Base-by-base conservation (phyloP, 1,284 basidiomycete species). In the Marasmius oreades region DNA sequence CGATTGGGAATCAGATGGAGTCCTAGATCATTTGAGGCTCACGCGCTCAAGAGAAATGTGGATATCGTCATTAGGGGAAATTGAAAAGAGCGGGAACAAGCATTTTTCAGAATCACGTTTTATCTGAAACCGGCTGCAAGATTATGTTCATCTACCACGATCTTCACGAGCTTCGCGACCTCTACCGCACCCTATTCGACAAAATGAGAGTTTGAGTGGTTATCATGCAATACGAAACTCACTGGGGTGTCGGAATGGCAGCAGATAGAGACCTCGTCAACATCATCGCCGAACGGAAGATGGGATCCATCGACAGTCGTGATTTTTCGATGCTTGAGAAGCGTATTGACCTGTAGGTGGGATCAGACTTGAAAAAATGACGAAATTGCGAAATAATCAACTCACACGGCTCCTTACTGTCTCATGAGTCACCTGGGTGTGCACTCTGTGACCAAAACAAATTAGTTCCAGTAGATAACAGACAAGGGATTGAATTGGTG, bases 231-330 rank as follows among this genome's bases (percentile, higher is more conserved):
- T 31, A 34, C 4, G 24, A 20, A 23, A 66, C 80, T 59, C 53
- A 84, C 84, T 3, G 84, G 84, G 0, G 84, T 85, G 58, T 86
- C 85, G 0, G 82, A 85, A 62, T 86, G 85, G 55, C 81, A 81
- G 54, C 85, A 86, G 28, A 86, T 85, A 2, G 82, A 79, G 0
- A 86, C 77, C 52, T 83, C 77, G 0, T 62, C 55, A 11, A 84
- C 65, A 22, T 74, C 73, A 0, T 70, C 65, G 1, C 74, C 76
- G 5, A 85, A 69, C 3, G 77, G 74, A 1, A 85, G 60, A 34
- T 63, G 69, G 1, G 66, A 68, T 5, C 75, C 78, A 11, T 67
- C 63, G 5, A 73, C 66, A 1, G 83, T 82, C 10, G 81, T 80
- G 43, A 85, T 71, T 57, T 74, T 64, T 3, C 72, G 74, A 44